Evolutionary conservation across 208 protist species (phyloP).

Genomic region (Trypanosoma mega): DNA sequence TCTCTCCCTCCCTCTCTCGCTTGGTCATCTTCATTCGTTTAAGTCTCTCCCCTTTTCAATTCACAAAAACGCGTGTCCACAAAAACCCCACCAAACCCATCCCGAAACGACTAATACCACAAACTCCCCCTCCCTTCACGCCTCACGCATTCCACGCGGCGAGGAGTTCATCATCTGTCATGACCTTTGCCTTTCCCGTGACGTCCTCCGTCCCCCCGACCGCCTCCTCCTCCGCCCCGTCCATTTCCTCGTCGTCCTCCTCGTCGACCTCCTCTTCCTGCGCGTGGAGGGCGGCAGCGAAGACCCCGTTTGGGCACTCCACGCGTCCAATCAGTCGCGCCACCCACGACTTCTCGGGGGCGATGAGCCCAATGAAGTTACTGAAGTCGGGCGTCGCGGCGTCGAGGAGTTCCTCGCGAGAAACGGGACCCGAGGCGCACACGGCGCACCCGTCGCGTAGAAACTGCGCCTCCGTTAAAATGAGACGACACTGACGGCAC

Average conservation of each 20-base stretch:
- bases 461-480: conserved; percentile 78
- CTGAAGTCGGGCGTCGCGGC: conserved; percentile 77
- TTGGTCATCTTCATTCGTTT: too few relatives aligned
- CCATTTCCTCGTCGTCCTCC: conserved; percentile 24
- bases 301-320: conserved; percentile 62
- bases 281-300: conserved; percentile 66
- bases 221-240: conserved; percentile 32
- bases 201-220: conserved; percentile 22
- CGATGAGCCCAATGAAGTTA: conserved; percentile 86
- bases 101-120: not conserved
- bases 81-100: too few relatives aligned
- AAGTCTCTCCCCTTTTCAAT: too few relatives aligned
- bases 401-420: conserved; percentile 63
- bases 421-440: conserved; percentile 60
- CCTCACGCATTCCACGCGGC: conserved; percentile 1
- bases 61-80: too few relatives aligned
- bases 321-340: conserved; percentile 73
- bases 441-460: conserved; percentile 65
- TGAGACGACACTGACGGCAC: conserved; percentile 73
- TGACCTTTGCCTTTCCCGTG: conserved; percentile 4
- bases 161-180: conserved; percentile 38
- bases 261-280: conserved; percentile 36
- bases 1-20: not conserved
- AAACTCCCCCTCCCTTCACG: not conserved
- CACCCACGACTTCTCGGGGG: conserved; percentile 81